A percentile compares a stretch with the other conserved stretches of the same genome.
phyloP scores from a whole-genome alignment of 1,139 yeast species.

The Lodderomyces margitis region DNA sequence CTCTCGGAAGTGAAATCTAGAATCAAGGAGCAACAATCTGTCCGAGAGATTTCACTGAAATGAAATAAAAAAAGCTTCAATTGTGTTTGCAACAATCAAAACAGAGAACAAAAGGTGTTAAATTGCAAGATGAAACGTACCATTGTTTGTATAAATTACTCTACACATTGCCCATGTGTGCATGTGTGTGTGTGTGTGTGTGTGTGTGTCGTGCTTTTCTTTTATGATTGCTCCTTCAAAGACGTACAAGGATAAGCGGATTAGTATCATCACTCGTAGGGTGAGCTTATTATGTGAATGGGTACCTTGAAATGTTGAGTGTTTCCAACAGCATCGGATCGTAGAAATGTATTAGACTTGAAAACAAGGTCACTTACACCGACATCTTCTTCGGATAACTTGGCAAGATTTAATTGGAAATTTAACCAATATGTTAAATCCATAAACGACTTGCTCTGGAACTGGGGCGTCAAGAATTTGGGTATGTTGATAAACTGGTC shows the following conservation, averaged over 20 bases:
- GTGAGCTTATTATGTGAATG: constrained; percentile 16
- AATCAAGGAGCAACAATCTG: background rate
- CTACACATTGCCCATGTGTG: too few relatives aligned
- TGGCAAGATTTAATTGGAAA: constrained; percentile 34
- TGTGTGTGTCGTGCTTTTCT: too few relatives aligned
- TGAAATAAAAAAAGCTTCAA: too few relatives aligned
- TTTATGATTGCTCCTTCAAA: too few relatives aligned
- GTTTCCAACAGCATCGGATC: constrained; percentile 29
- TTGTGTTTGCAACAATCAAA: too few relatives aligned
- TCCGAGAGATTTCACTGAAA: too few relatives aligned
- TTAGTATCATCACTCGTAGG: background rate
- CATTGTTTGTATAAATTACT: too few relatives aligned
- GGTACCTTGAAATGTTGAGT: constrained; percentile 38
- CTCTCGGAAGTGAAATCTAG: background rate
- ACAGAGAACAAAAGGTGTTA: too few relatives aligned
- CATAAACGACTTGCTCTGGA: constrained; percentile 37
- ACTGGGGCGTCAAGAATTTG: constrained; percentile 32
- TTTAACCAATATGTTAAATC: constrained; percentile 38
- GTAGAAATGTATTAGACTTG: constrained; percentile 15
- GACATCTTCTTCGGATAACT: constrained; percentile 14
- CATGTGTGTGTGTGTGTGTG: too few relatives aligned
- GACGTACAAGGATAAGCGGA: too few relatives aligned
- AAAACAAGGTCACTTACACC: constrained; percentile 10
- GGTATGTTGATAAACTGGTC: constrained; percentile 36
- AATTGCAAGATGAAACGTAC: too few relatives aligned